Evolutionary conservation across 1,284 basidiomycete species (phyloP), one percentile per base, ranked within the genome.

Genomic region (Fistulina hepatica): DNA sequence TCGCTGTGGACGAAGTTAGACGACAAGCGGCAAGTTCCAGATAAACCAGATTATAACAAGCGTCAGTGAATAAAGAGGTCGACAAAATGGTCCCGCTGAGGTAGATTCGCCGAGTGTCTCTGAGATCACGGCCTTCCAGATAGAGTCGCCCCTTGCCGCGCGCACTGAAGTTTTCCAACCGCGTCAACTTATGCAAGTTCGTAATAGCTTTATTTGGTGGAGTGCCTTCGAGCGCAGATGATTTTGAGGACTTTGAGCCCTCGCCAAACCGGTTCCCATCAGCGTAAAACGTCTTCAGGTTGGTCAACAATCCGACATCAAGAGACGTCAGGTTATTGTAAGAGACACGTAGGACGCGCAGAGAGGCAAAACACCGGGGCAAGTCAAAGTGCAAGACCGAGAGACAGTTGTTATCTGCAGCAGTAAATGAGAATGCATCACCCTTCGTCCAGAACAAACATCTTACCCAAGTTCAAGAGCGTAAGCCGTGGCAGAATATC

Each of bases 261-360:
- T n/a, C n/a, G n/a, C n/a, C n/a, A n/a, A n/a, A n/a, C n/a, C n/a
- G 60, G 58, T 97, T 97, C 56, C 83, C 81, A 65, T 98, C 94
- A 51, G 85, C 77, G 58, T 95, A 97, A 20, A 97, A 71, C 46
- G 90, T 97, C 46, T 91, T 78, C 46, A 97, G 62, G 52, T 80
- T 80, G 5, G 75, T 67, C 53, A 85, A 76, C 12, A 65, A 61
- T 13, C 69, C 69, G 34, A 84, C 71, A 53, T 92, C 73, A 35
- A 98, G 65, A 41, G 62, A 57, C 36, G 69, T 60, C 43, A 98
- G 60, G 28, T 73, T 68, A 61, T 98, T 98, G 52, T 77, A 76
- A 63, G 85, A 92, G 36, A 86, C 63, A 17, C 90, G 81, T 41
- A 98, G 71, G 33, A 89, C 80, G n/a, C 88, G 80, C 46, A 97